Evolutionary conservation across 768 basidiomycete genomes (phyloP).

Genomic region (Amanita rubescens): DNA sequence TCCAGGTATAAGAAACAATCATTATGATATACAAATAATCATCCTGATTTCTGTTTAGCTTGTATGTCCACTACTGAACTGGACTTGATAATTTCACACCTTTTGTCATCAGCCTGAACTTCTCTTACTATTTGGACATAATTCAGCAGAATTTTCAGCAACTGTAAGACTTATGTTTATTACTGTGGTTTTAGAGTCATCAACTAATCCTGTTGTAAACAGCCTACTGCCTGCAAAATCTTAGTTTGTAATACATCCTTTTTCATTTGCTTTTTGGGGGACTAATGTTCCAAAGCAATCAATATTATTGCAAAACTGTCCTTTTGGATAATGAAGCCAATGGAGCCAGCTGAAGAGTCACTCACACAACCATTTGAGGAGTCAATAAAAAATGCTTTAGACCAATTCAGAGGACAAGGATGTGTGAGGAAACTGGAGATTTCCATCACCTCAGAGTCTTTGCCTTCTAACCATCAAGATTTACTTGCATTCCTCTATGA

Average conservation of each 20-base stretch:
- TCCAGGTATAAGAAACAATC: too few relatives aligned
- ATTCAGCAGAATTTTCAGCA: too few relatives aligned
- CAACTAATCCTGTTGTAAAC: too few relatives aligned
- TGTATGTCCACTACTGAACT: too few relatives aligned
- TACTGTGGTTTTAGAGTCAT: too few relatives aligned
- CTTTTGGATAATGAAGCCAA: background rate
- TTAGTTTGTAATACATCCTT: background rate
- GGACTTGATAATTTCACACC: too few relatives aligned
- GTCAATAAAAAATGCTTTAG: background rate
- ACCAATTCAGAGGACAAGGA: background rate
- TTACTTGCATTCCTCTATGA: background rate
- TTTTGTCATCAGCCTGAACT: too few relatives aligned
- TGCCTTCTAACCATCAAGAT: background rate
- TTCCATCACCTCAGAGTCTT: background rate
- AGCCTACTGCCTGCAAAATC: background rate
- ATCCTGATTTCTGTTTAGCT: too few relatives aligned
- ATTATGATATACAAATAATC: too few relatives aligned
- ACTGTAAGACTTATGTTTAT: too few relatives aligned
- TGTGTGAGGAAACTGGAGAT: background rate
- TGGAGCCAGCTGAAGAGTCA: too few relatives aligned
- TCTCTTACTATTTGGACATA: too few relatives aligned
- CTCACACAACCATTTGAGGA: background rate
- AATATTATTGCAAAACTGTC: background rate
- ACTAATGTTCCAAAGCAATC: background rate
- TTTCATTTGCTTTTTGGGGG: background rate